phyloP scores from a whole-genome alignment of 1,284 basidiomycete genomes.

The Polyporus tsugae region DNA sequence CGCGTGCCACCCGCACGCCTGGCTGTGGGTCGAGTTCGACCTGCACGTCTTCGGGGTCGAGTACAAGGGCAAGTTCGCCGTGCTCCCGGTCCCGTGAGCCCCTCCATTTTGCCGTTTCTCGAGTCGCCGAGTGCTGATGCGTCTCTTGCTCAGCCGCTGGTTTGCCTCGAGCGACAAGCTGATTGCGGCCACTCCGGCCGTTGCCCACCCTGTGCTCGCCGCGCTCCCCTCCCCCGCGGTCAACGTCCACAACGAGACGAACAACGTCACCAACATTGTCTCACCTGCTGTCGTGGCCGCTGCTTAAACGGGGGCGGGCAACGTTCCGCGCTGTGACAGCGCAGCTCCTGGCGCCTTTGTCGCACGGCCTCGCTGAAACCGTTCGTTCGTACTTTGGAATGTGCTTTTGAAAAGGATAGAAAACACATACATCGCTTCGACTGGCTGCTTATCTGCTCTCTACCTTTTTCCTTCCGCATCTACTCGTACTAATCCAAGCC shows the following conservation, averaged over 20 bases:
- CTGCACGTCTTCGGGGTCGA: background rate
- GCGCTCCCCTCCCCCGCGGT: background rate
- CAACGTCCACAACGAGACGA: slow-evolving; percentile 6
- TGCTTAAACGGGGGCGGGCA: background rate
- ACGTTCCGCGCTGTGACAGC: background rate
- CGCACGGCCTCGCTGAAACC: background rate
- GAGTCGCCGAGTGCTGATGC: background rate
- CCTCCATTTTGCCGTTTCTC: too few species aligned
- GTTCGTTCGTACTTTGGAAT: background rate
- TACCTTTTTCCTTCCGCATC: background rate
- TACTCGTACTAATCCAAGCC: background rate
- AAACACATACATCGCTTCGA: background rate
- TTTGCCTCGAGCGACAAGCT: background rate
- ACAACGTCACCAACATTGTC: slow-evolving; percentile 5
- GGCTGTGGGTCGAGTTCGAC: slow-evolving; percentile 1
- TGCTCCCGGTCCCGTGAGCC: slow-evolving; percentile 1
- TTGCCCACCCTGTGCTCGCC: background rate
- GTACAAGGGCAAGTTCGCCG: slow-evolving; percentile 1
- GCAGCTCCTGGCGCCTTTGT: background rate
- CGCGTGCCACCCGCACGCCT: background rate
- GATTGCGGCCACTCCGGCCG: background rate
- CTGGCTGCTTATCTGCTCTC: background rate
- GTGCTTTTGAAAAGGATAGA: background rate
- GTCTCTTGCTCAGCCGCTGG: background rate
- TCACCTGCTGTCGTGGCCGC: background rate